Conservation (phyloP, 2,329 filamentous ascomycete species). For the Colletotrichum eremochloae region DNA sequence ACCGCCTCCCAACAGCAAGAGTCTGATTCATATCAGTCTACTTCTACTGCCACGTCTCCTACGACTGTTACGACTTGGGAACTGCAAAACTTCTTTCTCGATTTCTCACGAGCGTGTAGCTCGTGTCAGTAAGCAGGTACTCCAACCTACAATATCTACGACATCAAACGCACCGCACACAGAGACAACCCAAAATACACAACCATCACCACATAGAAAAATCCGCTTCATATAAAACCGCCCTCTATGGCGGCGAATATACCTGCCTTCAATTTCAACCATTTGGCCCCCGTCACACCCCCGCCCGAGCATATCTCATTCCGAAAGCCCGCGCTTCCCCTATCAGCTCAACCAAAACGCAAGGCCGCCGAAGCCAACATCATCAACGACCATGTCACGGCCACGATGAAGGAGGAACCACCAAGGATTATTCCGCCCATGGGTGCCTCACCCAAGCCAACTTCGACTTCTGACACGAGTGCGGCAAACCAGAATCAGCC, state of each 20-base stretch:
- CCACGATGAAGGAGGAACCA: slow-evolving; percentile 36
- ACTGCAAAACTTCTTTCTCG: neutral
- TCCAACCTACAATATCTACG: slow-evolving; percentile 19
- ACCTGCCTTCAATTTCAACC: slow-evolving; percentile 47
- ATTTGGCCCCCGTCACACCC: slow-evolving; percentile 55
- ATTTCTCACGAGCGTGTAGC: neutral
- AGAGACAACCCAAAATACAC: neutral
- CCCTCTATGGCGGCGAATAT: slow-evolving; percentile 40
- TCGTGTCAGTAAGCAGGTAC: slow-evolving; percentile 3
- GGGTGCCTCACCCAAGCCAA: slow-evolving; percentile 23
- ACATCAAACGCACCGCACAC: slow-evolving; percentile 13
- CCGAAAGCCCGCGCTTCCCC: slow-evolving; percentile 38
- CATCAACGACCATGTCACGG: slow-evolving; percentile 27
- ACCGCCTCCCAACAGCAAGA: slow-evolving; percentile 7
- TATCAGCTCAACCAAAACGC: slow-evolving; percentile 41
- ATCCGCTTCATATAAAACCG: slow-evolving; percentile 16
- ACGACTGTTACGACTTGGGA: neutral
- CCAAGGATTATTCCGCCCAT: slow-evolving; percentile 20
- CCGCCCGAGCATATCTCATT: slow-evolving; percentile 56
- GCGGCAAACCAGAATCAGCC: slow-evolving; percentile 30
- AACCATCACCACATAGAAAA: slow-evolving; percentile 13
- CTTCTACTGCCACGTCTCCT: slow-evolving; percentile 18
- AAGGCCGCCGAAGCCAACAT: slow-evolving; percentile 39
- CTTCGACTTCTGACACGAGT: slow-evolving; percentile 13
- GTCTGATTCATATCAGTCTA: neutral